These are phyloP conservation scores for Pseudogymnoascus sp. DNA, from an alignment of 2,329 filamentous ascomycete species.

Conservation along the genomic window DNA sequence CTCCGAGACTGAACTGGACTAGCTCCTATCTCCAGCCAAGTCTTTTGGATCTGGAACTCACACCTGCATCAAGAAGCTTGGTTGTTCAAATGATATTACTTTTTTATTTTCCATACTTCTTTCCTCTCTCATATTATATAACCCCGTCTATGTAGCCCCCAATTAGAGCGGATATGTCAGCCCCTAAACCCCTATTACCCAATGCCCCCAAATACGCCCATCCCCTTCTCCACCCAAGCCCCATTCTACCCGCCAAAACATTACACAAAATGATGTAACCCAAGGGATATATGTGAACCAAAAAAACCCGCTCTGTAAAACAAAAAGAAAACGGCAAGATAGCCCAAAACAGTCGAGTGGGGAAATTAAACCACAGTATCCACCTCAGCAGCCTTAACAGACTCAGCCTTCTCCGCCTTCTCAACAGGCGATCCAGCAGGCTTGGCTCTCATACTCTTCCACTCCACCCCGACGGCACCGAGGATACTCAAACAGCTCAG, in stretches of 20 bases:
- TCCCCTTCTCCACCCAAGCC: background rate
- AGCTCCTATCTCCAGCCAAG: too few species aligned
- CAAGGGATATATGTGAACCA: background rate
- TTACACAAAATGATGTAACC: background rate
- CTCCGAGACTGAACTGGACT: too few species aligned
- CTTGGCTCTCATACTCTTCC: slow-evolving; percentile 31
- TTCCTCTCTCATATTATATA: background rate
- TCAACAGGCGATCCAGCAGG: background rate
- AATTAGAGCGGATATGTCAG: background rate
- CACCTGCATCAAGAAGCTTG: background rate
- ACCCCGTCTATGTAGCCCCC: background rate
- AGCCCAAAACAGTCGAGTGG: background rate
- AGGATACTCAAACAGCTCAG: slow-evolving; percentile 45
- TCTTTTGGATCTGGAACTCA: background rate
- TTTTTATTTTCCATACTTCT: background rate
- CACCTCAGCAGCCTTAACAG: background rate
- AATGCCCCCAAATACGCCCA: background rate
- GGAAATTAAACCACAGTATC: background rate
- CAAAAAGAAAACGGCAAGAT: background rate
- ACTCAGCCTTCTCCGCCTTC: background rate
- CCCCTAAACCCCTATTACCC: background rate
- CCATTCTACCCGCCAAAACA: background rate
- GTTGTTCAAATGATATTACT: background rate
- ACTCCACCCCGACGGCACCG: slow-evolving; percentile 49
- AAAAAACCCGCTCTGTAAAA: background rate